Evolutionary conservation across 2,329 filamentous ascomycete species (phyloP).

Genomic region (Fusarium euwallaceae): DNA sequence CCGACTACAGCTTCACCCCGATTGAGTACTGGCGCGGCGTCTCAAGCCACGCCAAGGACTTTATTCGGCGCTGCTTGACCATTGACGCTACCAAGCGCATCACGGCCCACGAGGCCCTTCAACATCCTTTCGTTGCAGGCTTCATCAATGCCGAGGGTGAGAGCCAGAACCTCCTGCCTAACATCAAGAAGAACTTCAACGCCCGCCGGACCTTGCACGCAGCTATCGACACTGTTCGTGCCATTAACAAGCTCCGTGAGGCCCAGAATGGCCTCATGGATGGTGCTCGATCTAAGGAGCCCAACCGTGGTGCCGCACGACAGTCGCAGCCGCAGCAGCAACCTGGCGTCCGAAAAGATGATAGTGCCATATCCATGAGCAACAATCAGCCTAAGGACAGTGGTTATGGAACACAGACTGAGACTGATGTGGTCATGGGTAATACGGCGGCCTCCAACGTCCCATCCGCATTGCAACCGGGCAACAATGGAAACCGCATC

Average conservation of each 20-base stretch:
- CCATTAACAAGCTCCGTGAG: slow-evolving; percentile 78
- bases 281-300: slow-evolving; percentile 67
- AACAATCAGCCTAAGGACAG: slow-evolving; percentile 58
- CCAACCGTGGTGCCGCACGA: slow-evolving; percentile 53
- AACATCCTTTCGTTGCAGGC: slow-evolving; percentile 74
- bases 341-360: slow-evolving; percentile 54
- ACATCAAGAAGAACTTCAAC: slow-evolving; percentile 82
- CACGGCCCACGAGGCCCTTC: slow-evolving; percentile 85
- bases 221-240: slow-evolving; percentile 78
- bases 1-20: slow-evolving; percentile 96
- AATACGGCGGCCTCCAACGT: slow-evolving; percentile 56
- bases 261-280: slow-evolving; percentile 73
- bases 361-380: slow-evolving; percentile 59
- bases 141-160: slow-evolving; percentile 61
- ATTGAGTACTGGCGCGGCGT: slow-evolving; percentile 97
- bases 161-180: slow-evolving; percentile 74
- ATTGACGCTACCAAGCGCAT: slow-evolving; percentile 89
- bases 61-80: slow-evolving; percentile 92
- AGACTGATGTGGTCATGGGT: slow-evolving; percentile 60
- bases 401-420: slow-evolving; percentile 61
- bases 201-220: slow-evolving; percentile 76
- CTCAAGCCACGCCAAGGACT: slow-evolving; percentile 86
- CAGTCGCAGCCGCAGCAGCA: slow-evolving; percentile 27
- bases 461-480: slow-evolving; percentile 67
- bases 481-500: slow-evolving; percentile 67